Percentiles rank a stretch among this genome's conserved stretches.
These are phyloP conservation scores for Calonectria montana DNA, from an alignment of 2,329 filamentous ascomycete genomes.

Conservation along the genomic window DNA sequence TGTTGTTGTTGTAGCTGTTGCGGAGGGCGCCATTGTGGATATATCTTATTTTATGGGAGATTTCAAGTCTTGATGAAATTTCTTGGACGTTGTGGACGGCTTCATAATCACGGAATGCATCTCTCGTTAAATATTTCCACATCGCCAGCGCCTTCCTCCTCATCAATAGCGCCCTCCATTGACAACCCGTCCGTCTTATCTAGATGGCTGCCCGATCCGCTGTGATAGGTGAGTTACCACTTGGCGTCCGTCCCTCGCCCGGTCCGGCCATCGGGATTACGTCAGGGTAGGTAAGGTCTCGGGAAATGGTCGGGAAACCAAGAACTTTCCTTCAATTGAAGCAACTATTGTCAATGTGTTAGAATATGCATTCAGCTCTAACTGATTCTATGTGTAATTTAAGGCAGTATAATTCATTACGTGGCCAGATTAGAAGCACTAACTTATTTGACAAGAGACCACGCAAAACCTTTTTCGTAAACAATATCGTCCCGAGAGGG, in stretches of 20 bases:
- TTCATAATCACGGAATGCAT: background rate
- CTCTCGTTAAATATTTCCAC: background rate
- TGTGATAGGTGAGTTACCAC: background rate
- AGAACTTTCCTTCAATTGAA: background rate
- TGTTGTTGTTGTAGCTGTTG: no score
- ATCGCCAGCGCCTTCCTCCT: background rate
- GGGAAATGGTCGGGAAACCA: background rate
- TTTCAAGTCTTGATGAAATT: background rate
- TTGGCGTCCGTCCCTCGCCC: background rate
- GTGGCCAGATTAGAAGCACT: no score
- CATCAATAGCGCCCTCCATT: background rate
- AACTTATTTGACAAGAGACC: no score
- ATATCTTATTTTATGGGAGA: background rate
- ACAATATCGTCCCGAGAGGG: background rate
- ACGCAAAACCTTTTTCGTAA: no score
- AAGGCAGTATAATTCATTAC: no score
- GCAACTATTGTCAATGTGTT: no score
- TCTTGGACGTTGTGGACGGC: background rate
- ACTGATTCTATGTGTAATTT: no score
- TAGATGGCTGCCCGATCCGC: background rate
- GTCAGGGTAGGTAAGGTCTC: background rate
- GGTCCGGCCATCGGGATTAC: background rate
- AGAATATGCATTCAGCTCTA: no score
- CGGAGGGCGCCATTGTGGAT: conserved; percentile 23
- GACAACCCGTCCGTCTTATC: background rate